phyloP scores from a whole-genome alignment of 2,329 filamentous ascomycete genomes.

The Penicillium griseofulvum region DNA sequence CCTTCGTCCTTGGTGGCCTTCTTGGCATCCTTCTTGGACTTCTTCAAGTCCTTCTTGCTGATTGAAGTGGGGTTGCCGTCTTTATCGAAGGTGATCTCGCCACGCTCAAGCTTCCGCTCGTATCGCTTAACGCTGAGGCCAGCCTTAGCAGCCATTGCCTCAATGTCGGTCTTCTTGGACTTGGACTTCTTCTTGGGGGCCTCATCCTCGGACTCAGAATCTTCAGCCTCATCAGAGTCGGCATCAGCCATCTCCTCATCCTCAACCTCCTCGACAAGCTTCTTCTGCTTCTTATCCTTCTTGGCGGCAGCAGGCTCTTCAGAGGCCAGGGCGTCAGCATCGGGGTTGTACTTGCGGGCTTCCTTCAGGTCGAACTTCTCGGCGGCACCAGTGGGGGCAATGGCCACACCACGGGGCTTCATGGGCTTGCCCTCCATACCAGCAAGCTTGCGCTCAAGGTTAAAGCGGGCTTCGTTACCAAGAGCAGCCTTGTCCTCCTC shows the following conservation, averaged over 20 bases:
- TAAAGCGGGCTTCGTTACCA: conserved; percentile 60
- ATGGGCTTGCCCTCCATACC: conserved; percentile 85
- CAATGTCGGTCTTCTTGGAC: conserved; percentile 48
- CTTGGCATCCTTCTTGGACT: conserved; percentile 63
- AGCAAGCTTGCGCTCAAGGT: conserved; percentile 50
- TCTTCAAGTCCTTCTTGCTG: conserved; percentile 76
- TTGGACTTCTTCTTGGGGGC: conserved; percentile 38
- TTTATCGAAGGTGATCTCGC: conserved; percentile 65
- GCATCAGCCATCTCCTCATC: conserved; percentile 48
- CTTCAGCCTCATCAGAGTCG: conserved; percentile 35
- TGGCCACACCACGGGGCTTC: conserved; percentile 69
- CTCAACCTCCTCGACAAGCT: conserved; percentile 47
- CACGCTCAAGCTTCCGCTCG: conserved; percentile 73
- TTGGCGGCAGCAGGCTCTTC: conserved; percentile 56
- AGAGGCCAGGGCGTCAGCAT: conserved; percentile 79
- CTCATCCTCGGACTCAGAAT: conserved; percentile 32
- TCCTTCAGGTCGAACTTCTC: conserved; percentile 84
- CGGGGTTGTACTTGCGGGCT: conserved; percentile 87
- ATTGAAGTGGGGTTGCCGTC: conserved; percentile 65
- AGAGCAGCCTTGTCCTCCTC: conserved; percentile 86
- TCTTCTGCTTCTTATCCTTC: conserved; percentile 47
- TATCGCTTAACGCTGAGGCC: conserved; percentile 74
- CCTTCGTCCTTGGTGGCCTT: conserved; percentile 56
- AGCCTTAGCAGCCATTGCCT: conserved; percentile 63
- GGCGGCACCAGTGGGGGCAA: conserved; percentile 69